These are phyloP conservation scores for Farysia itapuensis DNA, from an alignment of 1,284 basidiomycete species.

Conservation along the genomic window DNA sequence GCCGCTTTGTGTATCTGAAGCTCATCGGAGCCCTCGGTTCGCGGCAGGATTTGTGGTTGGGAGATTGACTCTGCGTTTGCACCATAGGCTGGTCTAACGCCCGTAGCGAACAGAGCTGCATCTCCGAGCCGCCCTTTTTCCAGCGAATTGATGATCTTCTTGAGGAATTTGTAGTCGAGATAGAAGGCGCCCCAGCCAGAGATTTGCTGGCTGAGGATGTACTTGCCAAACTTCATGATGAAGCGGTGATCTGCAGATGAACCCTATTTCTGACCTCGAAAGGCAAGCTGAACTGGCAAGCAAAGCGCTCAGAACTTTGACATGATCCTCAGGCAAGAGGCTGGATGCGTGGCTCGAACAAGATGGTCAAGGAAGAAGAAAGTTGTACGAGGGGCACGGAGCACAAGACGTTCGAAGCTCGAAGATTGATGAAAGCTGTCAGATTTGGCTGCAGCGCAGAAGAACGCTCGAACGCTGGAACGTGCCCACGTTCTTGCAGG, in stretches of 20 bases:
- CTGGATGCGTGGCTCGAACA: too few relatives aligned
- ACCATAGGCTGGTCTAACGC: conserved; percentile 68
- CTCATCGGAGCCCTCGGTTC: conserved; percentile 49
- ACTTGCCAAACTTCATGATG: conserved; percentile 85
- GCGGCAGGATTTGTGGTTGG: conserved; percentile 41
- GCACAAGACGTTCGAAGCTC: too few relatives aligned
- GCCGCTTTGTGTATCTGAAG: conserved; percentile 82
- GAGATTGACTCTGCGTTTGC: conserved; percentile 17
- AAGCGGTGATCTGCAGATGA: too few relatives aligned
- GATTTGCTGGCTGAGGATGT: conserved; percentile 92
- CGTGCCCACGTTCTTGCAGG: too few relatives aligned
- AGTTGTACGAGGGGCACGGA: too few relatives aligned
- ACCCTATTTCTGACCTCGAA: too few relatives aligned
- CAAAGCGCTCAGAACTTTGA: not conserved
- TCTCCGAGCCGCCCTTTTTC: conserved; percentile 86
- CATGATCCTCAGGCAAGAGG: too few relatives aligned
- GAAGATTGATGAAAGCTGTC: too few relatives aligned
- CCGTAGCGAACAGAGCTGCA: conserved; percentile 80
- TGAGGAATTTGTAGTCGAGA: conserved; percentile 96
- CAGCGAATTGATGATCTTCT: conserved; percentile 98
- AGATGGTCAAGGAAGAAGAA: too few relatives aligned
- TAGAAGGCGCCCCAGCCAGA: conserved; percentile 96
- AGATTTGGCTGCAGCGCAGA: too few relatives aligned
- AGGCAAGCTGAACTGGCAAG: too few relatives aligned
- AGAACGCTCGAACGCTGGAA: too few relatives aligned